A percentile compares a stretch with the other conserved stretches of the same genome.
phyloP scores from a whole-genome alignment of 2,329 filamentous ascomycete species.

The Scedosporium minutisporum region DNA sequence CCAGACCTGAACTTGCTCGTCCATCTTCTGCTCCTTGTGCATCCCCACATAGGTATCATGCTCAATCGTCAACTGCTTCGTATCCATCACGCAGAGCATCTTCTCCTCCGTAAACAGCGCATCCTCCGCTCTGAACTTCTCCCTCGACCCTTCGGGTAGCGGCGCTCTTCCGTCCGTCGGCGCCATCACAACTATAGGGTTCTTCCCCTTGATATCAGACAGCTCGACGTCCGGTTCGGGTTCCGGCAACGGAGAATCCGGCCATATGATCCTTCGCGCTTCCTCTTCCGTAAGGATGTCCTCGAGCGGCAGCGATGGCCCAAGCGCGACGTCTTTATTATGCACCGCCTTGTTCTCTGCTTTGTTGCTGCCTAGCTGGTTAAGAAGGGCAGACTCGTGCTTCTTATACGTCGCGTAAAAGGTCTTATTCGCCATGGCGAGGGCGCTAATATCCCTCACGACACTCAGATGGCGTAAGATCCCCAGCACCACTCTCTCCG shows the following conservation, averaged over 20 bases:
- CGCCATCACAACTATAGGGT: neutral
- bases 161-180: neutral
- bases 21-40: slow-evolving; percentile 1
- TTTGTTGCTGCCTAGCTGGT: neutral
- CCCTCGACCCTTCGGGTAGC: slow-evolving; percentile 10
- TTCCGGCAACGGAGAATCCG: neutral
- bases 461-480: slow-evolving; percentile 30
- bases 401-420: slow-evolving; percentile 37
- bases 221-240: neutral
- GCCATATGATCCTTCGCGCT: slow-evolving; percentile 3
- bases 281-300: slow-evolving; percentile 3
- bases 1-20: neutral
- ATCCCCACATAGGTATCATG: slow-evolving; percentile 7
- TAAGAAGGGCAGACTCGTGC: slow-evolving; percentile 28
- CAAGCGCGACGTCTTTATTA: slow-evolving; percentile 16
- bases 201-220: neutral
- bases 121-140: slow-evolving; percentile 18
- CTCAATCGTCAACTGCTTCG: slow-evolving; percentile 10
- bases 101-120: slow-evolving; percentile 17
- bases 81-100: slow-evolving; percentile 13
- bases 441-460: slow-evolving; percentile 30
- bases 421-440: slow-evolving; percentile 29
- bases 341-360: slow-evolving; percentile 9
- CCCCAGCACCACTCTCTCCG: slow-evolving; percentile 26
- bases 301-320: slow-evolving; percentile 7